These are phyloP conservation scores for Rhodotorula toruloides DNA, from an alignment of 768 basidiomycete species.

Conservation along the genomic window DNA sequence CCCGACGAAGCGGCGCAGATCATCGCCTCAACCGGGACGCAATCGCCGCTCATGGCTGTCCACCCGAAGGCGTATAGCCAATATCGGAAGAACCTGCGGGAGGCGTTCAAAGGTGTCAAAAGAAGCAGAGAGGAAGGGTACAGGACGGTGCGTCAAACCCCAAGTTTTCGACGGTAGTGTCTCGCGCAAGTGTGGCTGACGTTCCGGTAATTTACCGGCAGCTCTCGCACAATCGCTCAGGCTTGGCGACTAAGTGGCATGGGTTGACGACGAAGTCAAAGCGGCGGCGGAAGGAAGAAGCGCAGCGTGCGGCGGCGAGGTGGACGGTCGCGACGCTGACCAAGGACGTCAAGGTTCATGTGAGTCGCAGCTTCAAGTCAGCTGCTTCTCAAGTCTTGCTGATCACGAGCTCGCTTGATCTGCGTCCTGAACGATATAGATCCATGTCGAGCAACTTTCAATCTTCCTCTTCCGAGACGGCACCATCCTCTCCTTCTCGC, in stretches of 20 bases:
- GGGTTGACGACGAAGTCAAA: not conserved
- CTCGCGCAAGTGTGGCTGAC: no score
- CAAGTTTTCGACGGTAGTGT: not conserved
- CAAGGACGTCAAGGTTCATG: slow-evolving; percentile 22
- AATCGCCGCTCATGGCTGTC: not conserved
- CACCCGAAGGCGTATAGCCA: slow-evolving; percentile 6
- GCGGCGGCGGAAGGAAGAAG: slow-evolving; percentile 6
- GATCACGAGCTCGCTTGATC: no score
- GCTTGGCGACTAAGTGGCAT: not conserved
- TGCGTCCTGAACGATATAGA: not conserved
- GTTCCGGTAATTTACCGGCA: not conserved
- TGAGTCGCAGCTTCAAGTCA: no score
- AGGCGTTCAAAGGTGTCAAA: slow-evolving; percentile 18
- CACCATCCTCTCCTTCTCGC: slow-evolving; percentile 41
- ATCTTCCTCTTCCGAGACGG: slow-evolving; percentile 66
- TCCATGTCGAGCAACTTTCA: slow-evolving; percentile 61
- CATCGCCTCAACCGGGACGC: not conserved
- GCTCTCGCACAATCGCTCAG: slow-evolving; percentile 19
- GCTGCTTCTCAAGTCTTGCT: no score
- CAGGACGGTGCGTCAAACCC: slow-evolving; percentile 3
- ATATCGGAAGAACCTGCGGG: slow-evolving; percentile 8
- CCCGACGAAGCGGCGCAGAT: no score
- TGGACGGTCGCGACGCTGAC: slow-evolving; percentile 10
- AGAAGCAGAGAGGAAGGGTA: not conserved
- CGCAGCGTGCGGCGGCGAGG: slow-evolving; percentile 13